Base-by-base conservation (phyloP, 495 filamentous ascomycete species). In the Podospora bellae-mahoneyi region DNA sequence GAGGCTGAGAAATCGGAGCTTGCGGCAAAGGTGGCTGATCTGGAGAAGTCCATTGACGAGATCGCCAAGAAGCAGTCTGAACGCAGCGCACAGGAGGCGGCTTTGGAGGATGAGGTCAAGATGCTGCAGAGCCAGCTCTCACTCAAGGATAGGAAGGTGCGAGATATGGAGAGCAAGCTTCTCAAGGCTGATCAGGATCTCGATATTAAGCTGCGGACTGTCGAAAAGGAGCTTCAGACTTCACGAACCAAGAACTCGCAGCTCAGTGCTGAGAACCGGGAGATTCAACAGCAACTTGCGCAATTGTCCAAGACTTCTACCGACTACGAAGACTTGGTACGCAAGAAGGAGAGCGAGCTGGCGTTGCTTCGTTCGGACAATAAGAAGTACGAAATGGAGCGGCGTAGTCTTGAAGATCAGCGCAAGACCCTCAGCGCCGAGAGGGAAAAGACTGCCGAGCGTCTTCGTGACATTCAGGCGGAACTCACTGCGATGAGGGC, bases 331-430 rank as follows among this genome's bases (percentile, higher is more conserved):
- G 95, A 97, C 73, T 85, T 97, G 63, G 88, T 99, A 19, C 82
- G 92, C 26, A 89, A 91, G 62, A 98, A 98, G 76, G 96, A 99
- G 73, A 97, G 94, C 77, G 95, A 99, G 73, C 83, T 98, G 54
- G 85, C 90, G 1, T 83, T 98, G 64, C 84, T 98, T 23, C 90
- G 92, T 61, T 87, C 90, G 1, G 95, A 99, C 74, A 85, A 90
- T 48, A 92, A 90, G 76, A 91, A 88, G 67, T 85, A 87, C 67
- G 90, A 93, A 69, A 85, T 88, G 60, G 93, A 96, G 64, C 89
- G 88, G n/a, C 88, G 85, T 58, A 81, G 80, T 32, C 86, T 94
- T 55, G 93, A 97, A 63, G 83, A 90, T 15, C 92, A 97, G 74
- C 92, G 86, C 72, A 82, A 79, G 62, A 82, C 80, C 6, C 84